Evolutionary conservation across 2,329 filamentous ascomycete genomes (phyloP).

Genomic region (Geosmithia flava): DNA sequence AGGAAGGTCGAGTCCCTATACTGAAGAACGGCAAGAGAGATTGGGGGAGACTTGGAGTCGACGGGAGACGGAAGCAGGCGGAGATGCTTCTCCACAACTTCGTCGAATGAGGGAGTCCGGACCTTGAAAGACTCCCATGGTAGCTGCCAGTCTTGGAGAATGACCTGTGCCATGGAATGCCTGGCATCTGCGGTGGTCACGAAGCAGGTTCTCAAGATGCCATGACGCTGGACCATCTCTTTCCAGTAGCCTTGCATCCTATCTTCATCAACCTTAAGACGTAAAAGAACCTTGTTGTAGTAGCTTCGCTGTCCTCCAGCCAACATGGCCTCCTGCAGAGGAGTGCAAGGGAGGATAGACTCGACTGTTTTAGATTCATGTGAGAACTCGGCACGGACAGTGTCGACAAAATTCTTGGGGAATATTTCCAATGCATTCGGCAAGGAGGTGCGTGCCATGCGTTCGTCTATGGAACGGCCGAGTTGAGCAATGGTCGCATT

Average conservation of each 20-base stretch:
- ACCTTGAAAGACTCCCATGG: slow-evolving; percentile 25
- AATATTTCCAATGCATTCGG: slow-evolving; percentile 10
- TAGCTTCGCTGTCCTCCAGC: slow-evolving; percentile 45
- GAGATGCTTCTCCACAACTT: slow-evolving; percentile 25
- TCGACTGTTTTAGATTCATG: slow-evolving; percentile 24
- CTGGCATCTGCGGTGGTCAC: slow-evolving; percentile 45
- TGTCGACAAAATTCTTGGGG: slow-evolving; percentile 9
- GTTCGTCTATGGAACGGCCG: slow-evolving; percentile 16
- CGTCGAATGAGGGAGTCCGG: slow-evolving; percentile 17
- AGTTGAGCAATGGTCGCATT: slow-evolving; percentile 55
- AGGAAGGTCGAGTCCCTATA: slow-evolving; percentile 19
- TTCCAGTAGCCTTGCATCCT: slow-evolving; percentile 49
- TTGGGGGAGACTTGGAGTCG: slow-evolving; percentile 30
- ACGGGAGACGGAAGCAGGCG: slow-evolving; percentile 23
- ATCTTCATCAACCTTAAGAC: slow-evolving; percentile 35
- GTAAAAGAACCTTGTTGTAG: slow-evolving; percentile 59
- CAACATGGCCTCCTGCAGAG: slow-evolving; percentile 81
- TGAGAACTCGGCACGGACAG: slow-evolving; percentile 18
- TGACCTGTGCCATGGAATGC: slow-evolving; percentile 60
- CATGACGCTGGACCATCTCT: slow-evolving; percentile 51
- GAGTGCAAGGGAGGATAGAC: slow-evolving; percentile 66
- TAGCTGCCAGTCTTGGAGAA: slow-evolving; percentile 36
- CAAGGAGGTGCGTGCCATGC: neutral
- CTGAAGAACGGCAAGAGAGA: slow-evolving; percentile 29
- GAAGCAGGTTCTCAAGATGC: slow-evolving; percentile 70